Conservation (phyloP, 2,329 filamentous ascomycete species). For the Clarireedia monteithiana region DNA sequence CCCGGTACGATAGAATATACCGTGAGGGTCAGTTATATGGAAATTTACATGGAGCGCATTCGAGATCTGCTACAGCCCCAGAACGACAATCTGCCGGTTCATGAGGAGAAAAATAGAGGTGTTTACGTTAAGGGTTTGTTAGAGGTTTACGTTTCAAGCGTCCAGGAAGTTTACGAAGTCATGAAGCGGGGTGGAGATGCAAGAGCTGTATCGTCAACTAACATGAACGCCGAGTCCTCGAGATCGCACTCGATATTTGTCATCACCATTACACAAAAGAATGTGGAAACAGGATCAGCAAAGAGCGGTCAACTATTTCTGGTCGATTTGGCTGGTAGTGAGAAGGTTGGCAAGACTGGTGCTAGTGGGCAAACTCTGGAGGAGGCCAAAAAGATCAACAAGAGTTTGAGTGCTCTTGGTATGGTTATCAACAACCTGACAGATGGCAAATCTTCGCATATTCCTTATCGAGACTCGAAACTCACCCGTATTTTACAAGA, state of each 20-base stretch:
- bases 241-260: constrained; percentile 98
- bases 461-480: constrained; percentile 97
- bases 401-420: constrained; percentile 93
- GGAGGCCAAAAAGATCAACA: constrained; percentile 99
- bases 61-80: constrained; percentile 85
- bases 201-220: constrained; percentile 88
- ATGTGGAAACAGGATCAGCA: constrained; percentile 88
- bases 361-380: constrained; percentile 95
- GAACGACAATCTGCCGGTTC: constrained; percentile 94
- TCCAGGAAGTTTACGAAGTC: constrained; percentile 93
- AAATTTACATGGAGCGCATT: constrained; percentile 99
- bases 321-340: constrained; percentile 95
- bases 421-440: constrained; percentile 99
- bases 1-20: constrained; percentile 95
- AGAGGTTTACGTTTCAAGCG: constrained; percentile 92
- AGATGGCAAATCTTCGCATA: constrained; percentile 91
- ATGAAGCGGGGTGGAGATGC: constrained; percentile 88
- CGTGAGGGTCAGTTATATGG: constrained; percentile 98
- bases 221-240: constrained; percentile 99
- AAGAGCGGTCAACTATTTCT: constrained; percentile 96
- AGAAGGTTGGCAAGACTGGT: constrained; percentile 98
- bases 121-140: constrained; percentile 94
- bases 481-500: constrained; percentile 96
- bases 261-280: constrained; percentile 95
- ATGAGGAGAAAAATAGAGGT: constrained; percentile 92